phyloP scores from a whole-genome alignment of 139 green algal genomes.

The Ostreobium quekettii region DNA sequence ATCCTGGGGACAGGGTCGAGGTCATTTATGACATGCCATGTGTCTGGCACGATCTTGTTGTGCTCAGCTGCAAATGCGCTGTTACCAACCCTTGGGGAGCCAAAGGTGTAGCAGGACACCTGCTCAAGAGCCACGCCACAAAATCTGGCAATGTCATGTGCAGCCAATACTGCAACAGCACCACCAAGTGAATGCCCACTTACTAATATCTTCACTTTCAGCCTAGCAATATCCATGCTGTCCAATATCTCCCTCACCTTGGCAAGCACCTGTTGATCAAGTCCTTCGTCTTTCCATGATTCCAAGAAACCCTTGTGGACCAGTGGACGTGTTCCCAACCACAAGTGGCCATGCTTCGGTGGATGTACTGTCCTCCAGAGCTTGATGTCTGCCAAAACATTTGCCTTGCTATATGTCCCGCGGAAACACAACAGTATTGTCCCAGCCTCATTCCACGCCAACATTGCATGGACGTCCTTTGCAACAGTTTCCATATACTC shows the following conservation, averaged over 20 bases:
- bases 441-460: too few species aligned
- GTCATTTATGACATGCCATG: conserved; percentile 58
- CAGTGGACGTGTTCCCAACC: too few species aligned
- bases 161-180: conserved; percentile 8
- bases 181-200: conserved; percentile 16
- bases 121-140: background rate
- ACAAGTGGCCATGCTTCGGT: too few species aligned
- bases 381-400: too few species aligned
- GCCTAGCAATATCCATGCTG: too few species aligned
- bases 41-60: conserved; percentile 35
- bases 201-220: background rate
- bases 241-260: background rate
- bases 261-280: conserved; percentile 2
- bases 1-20: conserved; percentile 30
- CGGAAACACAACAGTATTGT: too few species aligned
- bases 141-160: background rate
- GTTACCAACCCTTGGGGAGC: conserved; percentile 41
- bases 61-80: conserved; percentile 36
- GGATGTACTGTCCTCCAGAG: too few species aligned
- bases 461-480: too few species aligned
- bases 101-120: conserved; percentile 41
- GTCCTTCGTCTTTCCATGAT: conserved; percentile 6
- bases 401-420: too few species aligned
- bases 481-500: too few species aligned
- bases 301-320: conserved; percentile 16